Conservation (phyloP, 2,329 filamentous ascomycete genomes). For the Ceratocystiopsis minuta region DNA sequence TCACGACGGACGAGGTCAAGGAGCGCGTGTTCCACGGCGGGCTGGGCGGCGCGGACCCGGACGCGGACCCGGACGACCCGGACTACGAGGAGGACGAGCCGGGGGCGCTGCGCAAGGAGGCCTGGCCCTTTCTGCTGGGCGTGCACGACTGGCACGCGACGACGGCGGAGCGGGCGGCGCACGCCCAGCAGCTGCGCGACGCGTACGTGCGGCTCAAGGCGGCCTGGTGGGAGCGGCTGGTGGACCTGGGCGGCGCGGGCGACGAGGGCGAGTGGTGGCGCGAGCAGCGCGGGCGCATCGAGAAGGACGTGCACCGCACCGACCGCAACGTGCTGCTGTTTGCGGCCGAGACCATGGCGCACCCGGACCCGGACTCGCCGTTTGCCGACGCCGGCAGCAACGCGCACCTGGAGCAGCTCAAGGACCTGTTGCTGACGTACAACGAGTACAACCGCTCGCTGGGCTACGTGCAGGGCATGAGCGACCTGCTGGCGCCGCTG, state of each 20-base stretch:
- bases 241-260: conserved; percentile 61
- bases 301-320: conserved; percentile 96
- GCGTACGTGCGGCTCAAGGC: conserved; percentile 90
- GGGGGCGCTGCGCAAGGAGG: conserved; percentile 72
- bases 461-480: conserved; percentile 98
- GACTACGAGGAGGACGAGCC: too few species aligned
- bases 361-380: conserved; percentile 88
- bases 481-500: conserved; percentile 82
- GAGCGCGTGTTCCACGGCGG: conserved; percentile 95
- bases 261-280: conserved; percentile 92
- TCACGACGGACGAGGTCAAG: conserved; percentile 85
- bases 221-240: conserved; percentile 86
- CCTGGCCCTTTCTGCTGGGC: conserved; percentile 85
- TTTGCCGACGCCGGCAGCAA: conserved; percentile 90
- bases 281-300: conserved; percentile 82
- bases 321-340: conserved; percentile 93
- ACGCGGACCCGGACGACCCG: too few species aligned
- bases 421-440: conserved; percentile 96
- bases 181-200: conserved; percentile 72
- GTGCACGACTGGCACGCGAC: conserved; percentile 91
- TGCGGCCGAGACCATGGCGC: conserved; percentile 85
- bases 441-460: conserved; percentile 94
- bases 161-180: conserved; percentile 62
- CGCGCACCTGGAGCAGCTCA: conserved; percentile 95
- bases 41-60: conserved; percentile 56